Percentiles rank a stretch among this genome's conserved stretches.
These are phyloP conservation scores for Strigomonas culicis DNA, from an alignment of 208 protist species.

Conservation along the genomic window DNA sequence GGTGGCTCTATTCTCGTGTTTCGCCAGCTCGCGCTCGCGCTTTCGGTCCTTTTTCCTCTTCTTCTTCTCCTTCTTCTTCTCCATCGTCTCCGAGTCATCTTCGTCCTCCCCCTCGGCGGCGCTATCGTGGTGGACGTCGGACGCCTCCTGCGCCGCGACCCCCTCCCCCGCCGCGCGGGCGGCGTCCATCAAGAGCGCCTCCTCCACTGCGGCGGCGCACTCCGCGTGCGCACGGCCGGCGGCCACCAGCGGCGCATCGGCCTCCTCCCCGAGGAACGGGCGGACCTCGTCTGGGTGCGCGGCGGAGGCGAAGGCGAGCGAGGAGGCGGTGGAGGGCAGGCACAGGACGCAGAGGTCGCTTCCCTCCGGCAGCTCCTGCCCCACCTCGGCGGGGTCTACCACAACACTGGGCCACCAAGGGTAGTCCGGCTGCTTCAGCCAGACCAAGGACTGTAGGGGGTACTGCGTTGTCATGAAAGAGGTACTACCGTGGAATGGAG, in stretches of 20 bases:
- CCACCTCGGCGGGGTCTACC: slow-evolving; percentile 32
- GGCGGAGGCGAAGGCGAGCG: slow-evolving; percentile 48
- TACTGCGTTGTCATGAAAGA: too few species aligned
- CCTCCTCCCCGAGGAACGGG: slow-evolving; percentile 19
- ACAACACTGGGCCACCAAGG: slow-evolving; percentile 86
- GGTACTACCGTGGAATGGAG: too few species aligned
- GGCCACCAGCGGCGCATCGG: slow-evolving; percentile 35
- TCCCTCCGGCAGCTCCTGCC: slow-evolving; percentile 31
- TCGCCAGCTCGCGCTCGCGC: slow-evolving; percentile 8
- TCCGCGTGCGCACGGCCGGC: slow-evolving; percentile 28
- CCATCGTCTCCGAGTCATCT: slow-evolving; percentile 23
- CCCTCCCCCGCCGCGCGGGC: slow-evolving; percentile 4
- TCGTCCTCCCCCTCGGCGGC: slow-evolving; percentile 13
- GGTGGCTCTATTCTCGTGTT: slow-evolving; percentile 1
- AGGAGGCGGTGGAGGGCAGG: slow-evolving; percentile 42
- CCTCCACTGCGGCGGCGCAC: slow-evolving; percentile 57
- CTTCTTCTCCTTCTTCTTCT: slow-evolving; percentile 22
- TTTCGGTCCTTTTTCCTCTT: slow-evolving; percentile 19
- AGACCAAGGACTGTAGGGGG: slow-evolving; percentile 52
- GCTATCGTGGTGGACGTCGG: not conserved
- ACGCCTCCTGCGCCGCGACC: slow-evolving; percentile 8
- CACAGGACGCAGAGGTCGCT: slow-evolving; percentile 60
- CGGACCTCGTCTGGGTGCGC: slow-evolving; percentile 32
- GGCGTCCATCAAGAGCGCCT: slow-evolving; percentile 23
- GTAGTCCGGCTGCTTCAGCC: slow-evolving; percentile 70